Evolutionary conservation across 345 rosid genomes (phyloP).

Genomic region (Bruguiera sexangula): DNA sequence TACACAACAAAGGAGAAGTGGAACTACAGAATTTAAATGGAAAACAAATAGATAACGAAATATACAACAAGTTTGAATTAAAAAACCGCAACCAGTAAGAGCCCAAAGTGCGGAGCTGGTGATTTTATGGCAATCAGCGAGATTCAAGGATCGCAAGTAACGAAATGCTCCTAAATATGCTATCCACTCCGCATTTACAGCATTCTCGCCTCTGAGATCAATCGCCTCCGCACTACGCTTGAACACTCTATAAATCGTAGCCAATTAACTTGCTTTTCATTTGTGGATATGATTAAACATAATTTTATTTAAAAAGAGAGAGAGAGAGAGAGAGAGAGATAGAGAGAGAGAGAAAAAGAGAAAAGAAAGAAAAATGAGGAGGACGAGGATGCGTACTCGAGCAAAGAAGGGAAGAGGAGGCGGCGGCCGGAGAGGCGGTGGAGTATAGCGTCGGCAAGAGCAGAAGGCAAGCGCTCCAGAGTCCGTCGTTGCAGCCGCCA

Average conservation of each 20-base stretch:
- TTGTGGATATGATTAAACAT: not conserved
- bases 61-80: not conserved
- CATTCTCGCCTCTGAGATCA: slow-evolving; percentile 61
- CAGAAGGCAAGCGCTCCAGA: slow-evolving; percentile 66
- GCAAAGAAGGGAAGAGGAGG: slow-evolving; percentile 84
- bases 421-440: slow-evolving; percentile 58
- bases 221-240: slow-evolving; percentile 63
- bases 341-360: not conserved
- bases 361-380: not conserved
- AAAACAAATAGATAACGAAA: not conserved
- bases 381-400: slow-evolving; percentile 47
- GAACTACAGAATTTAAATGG: not conserved
- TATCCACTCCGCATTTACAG: slow-evolving; percentile 89
- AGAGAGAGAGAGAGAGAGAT: too few species aligned
- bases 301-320: not conserved
- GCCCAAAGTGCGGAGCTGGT: slow-evolving; percentile 74
- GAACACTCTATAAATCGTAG: slow-evolving; percentile 50
- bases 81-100: slow-evolving; percentile 43
- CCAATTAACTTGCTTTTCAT: not conserved
- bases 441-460: slow-evolving; percentile 74
- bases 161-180: slow-evolving; percentile 82
- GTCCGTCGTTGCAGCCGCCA: slow-evolving; percentile 80
- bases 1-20: not conserved
- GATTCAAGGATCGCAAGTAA: slow-evolving; percentile 47
- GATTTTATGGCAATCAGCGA: slow-evolving; percentile 66